phyloP scores from a whole-genome alignment of 192 early-diverging fungal species.

The Coemansia sp. region DNA sequence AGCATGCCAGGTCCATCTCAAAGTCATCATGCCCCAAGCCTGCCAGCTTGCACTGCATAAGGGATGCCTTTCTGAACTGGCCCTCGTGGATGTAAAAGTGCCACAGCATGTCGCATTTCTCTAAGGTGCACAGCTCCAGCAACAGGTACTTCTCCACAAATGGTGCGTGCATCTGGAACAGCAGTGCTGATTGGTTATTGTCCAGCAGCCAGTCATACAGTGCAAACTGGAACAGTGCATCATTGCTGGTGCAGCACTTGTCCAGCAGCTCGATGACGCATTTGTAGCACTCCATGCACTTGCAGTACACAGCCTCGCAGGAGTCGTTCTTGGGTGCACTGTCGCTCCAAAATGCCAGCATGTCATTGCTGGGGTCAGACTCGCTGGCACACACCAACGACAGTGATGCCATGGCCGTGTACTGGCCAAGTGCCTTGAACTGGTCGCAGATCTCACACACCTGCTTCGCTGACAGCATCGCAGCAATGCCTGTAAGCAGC shows the following conservation, averaged over 20 bases:
- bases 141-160: conserved; percentile 54
- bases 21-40: conserved; percentile 20
- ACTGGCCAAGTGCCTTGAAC: conserved; percentile 52
- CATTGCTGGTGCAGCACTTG: conserved; percentile 33
- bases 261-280: conserved; percentile 43
- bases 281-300: conserved; percentile 46
- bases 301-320: conserved; percentile 43
- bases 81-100: conserved; percentile 62
- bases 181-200: conserved; percentile 40
- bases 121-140: conserved; percentile 54
- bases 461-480: conserved; percentile 43
- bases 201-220: conserved; percentile 68
- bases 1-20: conserved; percentile 32
- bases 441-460: conserved; percentile 54
- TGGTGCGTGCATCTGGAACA: conserved; percentile 54
- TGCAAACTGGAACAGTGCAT: conserved; percentile 65
- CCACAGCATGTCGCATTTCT: conserved; percentile 65
- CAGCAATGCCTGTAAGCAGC: conserved; percentile 53
- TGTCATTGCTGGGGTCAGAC: conserved; percentile 59
- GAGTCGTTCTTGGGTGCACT: conserved; percentile 55
- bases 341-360: conserved; percentile 58
- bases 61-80: conserved; percentile 60
- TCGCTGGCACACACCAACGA: conserved; percentile 59
- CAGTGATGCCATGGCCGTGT: conserved; percentile 52
- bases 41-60: conserved; percentile 54